phyloP scores from a whole-genome alignment of 768 basidiomycete species.

The Termitomyces sp. region DNA sequence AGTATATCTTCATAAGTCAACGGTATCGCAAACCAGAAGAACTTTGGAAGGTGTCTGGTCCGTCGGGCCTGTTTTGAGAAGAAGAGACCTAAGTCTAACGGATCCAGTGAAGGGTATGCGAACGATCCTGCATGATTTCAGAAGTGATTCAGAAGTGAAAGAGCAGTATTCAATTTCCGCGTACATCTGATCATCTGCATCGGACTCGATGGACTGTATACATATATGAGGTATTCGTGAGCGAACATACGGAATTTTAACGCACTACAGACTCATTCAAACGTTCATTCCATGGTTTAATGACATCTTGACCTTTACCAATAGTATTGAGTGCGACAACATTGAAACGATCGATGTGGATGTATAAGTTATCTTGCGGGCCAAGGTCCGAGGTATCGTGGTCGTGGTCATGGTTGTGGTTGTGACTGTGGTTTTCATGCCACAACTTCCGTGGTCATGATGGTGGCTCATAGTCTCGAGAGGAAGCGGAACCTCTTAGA shows the following conservation, averaged over 20 bases:
- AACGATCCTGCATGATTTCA: slow-evolving; percentile 49
- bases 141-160: background rate
- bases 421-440: slow-evolving; percentile 50
- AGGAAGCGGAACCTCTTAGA: too few species aligned
- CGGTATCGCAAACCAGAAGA: slow-evolving; percentile 46
- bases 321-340: slow-evolving; percentile 74
- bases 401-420: slow-evolving; percentile 52
- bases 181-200: slow-evolving; percentile 88
- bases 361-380: slow-evolving; percentile 66
- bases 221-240: background rate
- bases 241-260: slow-evolving; percentile 1
- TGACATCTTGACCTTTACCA: slow-evolving; percentile 46
- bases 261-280: slow-evolving; percentile 64
- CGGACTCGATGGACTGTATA: slow-evolving; percentile 73
- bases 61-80: slow-evolving; percentile 79
- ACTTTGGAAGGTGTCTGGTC: slow-evolving; percentile 75
- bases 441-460: slow-evolving; percentile 45
- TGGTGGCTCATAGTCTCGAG: slow-evolving; percentile 43
- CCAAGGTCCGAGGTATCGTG: slow-evolving; percentile 49
- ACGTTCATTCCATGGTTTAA: slow-evolving; percentile 86
- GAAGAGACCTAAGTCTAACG: slow-evolving; percentile 75
- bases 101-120: slow-evolving; percentile 85
- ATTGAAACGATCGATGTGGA: slow-evolving; percentile 72
- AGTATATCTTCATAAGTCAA: background rate
- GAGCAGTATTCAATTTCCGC: slow-evolving; percentile 8